Conservation (phyloP, 495 filamentous ascomycete species). For the Clavariopsis aquatica region DNA sequence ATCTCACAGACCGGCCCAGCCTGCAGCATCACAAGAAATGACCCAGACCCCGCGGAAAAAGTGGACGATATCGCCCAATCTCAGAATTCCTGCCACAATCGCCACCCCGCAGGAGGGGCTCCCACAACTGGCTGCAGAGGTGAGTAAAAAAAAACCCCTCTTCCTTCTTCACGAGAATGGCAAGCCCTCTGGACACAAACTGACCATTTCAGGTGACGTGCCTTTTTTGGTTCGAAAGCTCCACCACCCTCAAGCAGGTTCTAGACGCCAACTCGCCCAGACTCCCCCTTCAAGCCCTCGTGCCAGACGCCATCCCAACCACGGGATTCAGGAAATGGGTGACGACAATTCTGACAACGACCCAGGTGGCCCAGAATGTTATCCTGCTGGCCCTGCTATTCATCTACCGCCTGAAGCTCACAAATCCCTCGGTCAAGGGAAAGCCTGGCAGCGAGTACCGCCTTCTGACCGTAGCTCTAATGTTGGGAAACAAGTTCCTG, state of each 20-base stretch:
- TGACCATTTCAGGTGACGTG: slow-evolving; percentile 73
- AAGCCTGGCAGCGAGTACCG: slow-evolving; percentile 93
- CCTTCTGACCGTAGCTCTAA: slow-evolving; percentile 92
- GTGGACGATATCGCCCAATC: slow-evolving; percentile 35
- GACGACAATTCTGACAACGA: slow-evolving; percentile 82
- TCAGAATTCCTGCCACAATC: slow-evolving; percentile 35
- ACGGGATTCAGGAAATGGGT: slow-evolving; percentile 92
- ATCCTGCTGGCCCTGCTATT: slow-evolving; percentile 88
- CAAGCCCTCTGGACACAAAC: too few species aligned
- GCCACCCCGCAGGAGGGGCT: slow-evolving; percentile 36
- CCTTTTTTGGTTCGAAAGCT: slow-evolving; percentile 98
- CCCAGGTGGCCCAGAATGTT: slow-evolving; percentile 96
- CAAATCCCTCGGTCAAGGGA: slow-evolving; percentile 82
- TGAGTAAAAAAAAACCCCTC: too few species aligned
- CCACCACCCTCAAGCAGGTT: slow-evolving; percentile 68
- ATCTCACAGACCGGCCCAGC: slow-evolving; percentile 9
- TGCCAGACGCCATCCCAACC: slow-evolving; percentile 71
- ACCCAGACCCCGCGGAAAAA: slow-evolving; percentile 18
- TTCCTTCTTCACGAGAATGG: too few species aligned
- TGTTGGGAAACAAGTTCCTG: slow-evolving; percentile 98
- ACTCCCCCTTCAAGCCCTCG: slow-evolving; percentile 56
- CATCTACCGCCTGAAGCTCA: slow-evolving; percentile 87
- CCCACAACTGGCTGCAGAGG: slow-evolving; percentile 39
- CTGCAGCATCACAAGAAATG: slow-evolving; percentile 14
- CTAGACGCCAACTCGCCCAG: slow-evolving; percentile 61